Conservation (phyloP, 371 early-diverging fungal species). For the Mortierella sp. region DNA sequence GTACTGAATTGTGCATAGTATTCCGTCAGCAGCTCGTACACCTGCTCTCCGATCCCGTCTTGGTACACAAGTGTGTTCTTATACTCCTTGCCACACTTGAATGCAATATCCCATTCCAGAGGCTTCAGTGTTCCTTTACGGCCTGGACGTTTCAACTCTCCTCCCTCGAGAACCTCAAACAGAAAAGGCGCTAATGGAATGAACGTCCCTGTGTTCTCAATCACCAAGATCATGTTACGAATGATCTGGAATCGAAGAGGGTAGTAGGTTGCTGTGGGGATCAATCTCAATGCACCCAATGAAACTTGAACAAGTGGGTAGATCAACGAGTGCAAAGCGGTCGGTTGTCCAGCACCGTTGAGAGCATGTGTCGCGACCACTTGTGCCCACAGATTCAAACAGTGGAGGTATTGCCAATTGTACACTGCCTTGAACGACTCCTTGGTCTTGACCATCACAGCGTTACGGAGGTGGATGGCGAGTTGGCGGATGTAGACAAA, state of each 20-base stretch:
- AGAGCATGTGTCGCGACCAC: slow-evolving; percentile 69
- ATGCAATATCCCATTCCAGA: slow-evolving; percentile 75
- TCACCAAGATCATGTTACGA: slow-evolving; percentile 73
- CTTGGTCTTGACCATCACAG: slow-evolving; percentile 82
- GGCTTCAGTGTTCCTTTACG: slow-evolving; percentile 82
- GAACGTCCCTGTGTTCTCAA: slow-evolving; percentile 77
- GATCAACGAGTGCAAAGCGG: slow-evolving; percentile 79
- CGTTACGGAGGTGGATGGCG: slow-evolving; percentile 87
- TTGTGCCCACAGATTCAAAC: slow-evolving; percentile 88
- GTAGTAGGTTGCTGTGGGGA: slow-evolving; percentile 89
- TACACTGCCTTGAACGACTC: slow-evolving; percentile 88
- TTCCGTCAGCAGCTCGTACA: slow-evolving; percentile 73
- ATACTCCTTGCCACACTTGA: slow-evolving; percentile 84
- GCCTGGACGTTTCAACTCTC: slow-evolving; percentile 66
- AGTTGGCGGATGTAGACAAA: slow-evolving; percentile 93
- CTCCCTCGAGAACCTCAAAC: slow-evolving; percentile 75
- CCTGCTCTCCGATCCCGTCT: slow-evolving; percentile 81
- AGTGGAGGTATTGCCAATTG: slow-evolving; percentile 95
- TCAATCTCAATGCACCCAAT: slow-evolving; percentile 83
- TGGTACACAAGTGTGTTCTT: slow-evolving; percentile 85
- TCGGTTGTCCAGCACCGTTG: slow-evolving; percentile 60
- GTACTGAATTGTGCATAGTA: slow-evolving; percentile 75
- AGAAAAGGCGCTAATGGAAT: slow-evolving; percentile 88
- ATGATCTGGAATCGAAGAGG: slow-evolving; percentile 92
- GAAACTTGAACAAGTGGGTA: slow-evolving; percentile 93